Evolutionary conservation across 768 basidiomycete genomes (phyloP).

Genomic region (Plicaturopsis crispa): DNA sequence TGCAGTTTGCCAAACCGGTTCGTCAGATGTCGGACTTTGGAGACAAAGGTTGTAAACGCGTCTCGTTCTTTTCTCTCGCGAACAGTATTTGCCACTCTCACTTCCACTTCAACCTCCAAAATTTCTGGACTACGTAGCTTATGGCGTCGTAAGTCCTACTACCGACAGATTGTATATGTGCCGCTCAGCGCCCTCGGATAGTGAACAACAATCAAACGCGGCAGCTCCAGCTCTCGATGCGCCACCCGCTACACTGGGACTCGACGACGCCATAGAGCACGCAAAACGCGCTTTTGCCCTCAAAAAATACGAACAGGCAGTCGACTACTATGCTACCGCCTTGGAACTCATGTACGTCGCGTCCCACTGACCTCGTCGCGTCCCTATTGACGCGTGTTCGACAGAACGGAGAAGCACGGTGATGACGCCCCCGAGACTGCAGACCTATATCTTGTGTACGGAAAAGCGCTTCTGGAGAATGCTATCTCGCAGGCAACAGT

Average conservation of each 20-base stretch:
- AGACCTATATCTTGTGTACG: slow-evolving; percentile 86
- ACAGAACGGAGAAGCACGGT: slow-evolving; percentile 66
- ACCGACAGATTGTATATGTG: too few relatives aligned
- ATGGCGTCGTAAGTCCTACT: too few relatives aligned
- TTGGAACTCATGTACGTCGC: slow-evolving; percentile 75
- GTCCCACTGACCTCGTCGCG: too few relatives aligned
- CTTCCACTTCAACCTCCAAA: too few relatives aligned
- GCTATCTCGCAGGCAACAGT: slow-evolving; percentile 82
- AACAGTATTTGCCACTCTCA: too few relatives aligned
- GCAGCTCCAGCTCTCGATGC: slow-evolving; percentile 17
- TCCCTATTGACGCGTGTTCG: slow-evolving; percentile 2
- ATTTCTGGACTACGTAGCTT: too few relatives aligned
- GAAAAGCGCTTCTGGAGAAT: slow-evolving; percentile 88
- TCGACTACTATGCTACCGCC: slow-evolving; percentile 77
- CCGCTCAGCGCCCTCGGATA: slow-evolving; percentile 14
- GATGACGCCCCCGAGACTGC: slow-evolving; percentile 82
- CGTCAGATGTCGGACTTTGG: too few relatives aligned
- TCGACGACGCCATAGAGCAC: slow-evolving; percentile 63
- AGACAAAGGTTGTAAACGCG: too few relatives aligned
- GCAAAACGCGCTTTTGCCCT: slow-evolving; percentile 87
- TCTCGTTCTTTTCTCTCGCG: too few relatives aligned
- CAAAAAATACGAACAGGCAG: slow-evolving; percentile 78
- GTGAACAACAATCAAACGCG: neutral
- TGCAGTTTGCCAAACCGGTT: too few relatives aligned
- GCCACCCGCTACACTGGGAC: slow-evolving; percentile 16